These are phyloP conservation scores for Artemisia annua DNA, from an alignment of 129 eudicot species.

Conservation along the genomic window DNA sequence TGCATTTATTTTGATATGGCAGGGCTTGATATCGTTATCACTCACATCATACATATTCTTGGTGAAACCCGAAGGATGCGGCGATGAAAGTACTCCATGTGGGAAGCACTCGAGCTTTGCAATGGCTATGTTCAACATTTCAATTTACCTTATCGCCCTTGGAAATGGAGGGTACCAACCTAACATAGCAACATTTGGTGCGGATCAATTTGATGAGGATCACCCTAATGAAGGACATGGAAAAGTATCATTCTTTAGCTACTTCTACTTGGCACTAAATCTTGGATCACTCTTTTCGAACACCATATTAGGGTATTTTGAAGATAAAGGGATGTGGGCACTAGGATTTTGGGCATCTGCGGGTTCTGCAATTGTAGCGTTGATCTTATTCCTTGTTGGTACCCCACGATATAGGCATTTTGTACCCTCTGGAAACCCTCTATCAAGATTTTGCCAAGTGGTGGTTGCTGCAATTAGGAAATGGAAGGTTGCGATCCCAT, in stretches of 20 bases:
- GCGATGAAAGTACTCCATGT: conserved; percentile 48
- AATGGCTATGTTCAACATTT: conserved; percentile 52
- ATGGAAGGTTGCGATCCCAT: conserved; percentile 53
- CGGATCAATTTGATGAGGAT: conserved; percentile 84
- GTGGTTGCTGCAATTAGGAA: conserved; percentile 59
- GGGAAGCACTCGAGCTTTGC: conserved; percentile 48
- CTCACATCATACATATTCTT: conserved; percentile 62
- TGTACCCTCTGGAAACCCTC: conserved; percentile 62
- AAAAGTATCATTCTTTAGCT: conserved; percentile 75
- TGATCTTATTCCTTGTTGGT: conserved; percentile 63
- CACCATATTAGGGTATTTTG: conserved; percentile 75
- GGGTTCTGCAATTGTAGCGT: conserved; percentile 55
- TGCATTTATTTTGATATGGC: conserved; percentile 12
- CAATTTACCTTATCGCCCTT: conserved; percentile 73
- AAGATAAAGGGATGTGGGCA: conserved; percentile 71
- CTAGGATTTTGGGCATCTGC: conserved; percentile 82
- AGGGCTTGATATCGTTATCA: conserved; percentile 70
- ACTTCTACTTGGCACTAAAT: conserved; percentile 81
- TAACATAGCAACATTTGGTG: conserved; percentile 82
- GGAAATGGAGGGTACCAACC: conserved; percentile 95
- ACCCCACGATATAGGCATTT: conserved; percentile 74
- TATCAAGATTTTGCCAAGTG: conserved; percentile 78
- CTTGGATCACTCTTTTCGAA: conserved; percentile 84
- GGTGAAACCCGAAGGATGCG: conserved; percentile 73
- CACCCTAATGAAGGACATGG: conserved; percentile 57